phyloP scores from a whole-genome alignment of 257 asterid species.

The Rubia yunnanensis region DNA sequence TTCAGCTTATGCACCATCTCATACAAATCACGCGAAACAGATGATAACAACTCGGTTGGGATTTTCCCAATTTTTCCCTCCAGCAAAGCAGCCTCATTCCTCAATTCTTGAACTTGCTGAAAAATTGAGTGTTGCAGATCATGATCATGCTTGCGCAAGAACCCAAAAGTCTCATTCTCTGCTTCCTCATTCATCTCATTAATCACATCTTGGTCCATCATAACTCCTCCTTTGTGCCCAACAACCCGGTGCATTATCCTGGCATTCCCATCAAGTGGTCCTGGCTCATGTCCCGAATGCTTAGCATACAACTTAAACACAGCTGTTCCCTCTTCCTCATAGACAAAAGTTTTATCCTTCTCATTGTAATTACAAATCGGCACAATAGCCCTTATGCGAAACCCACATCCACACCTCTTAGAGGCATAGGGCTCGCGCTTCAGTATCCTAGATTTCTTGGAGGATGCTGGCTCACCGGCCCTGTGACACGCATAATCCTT shows the following conservation, averaged over 20 bases:
- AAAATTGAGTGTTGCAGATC: slow-evolving; percentile 55
- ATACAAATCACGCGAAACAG: slow-evolving; percentile 69
- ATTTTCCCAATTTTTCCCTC: slow-evolving; percentile 69
- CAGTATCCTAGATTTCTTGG: slow-evolving; percentile 57
- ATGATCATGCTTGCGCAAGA: slow-evolving; percentile 50
- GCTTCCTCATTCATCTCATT: slow-evolving; percentile 76
- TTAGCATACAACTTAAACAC: slow-evolving; percentile 90
- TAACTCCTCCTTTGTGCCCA: slow-evolving; percentile 78
- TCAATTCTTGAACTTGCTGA: slow-evolving; percentile 75
- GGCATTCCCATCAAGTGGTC: slow-evolving; percentile 92
- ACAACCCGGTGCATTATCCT: slow-evolving; percentile 93
- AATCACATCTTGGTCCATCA: slow-evolving; percentile 73
- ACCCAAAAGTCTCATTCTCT: slow-evolving; percentile 64
- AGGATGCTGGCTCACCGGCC: slow-evolving; percentile 89
- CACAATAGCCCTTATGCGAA: slow-evolving; percentile 86
- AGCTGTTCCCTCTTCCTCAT: slow-evolving; percentile 95
- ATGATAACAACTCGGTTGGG: slow-evolving; percentile 47
- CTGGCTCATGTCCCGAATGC: slow-evolving; percentile 96
- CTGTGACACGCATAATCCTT: slow-evolving; percentile 97
- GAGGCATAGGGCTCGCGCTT: slow-evolving; percentile 88
- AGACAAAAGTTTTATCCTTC: slow-evolving; percentile 88
- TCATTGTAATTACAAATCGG: slow-evolving; percentile 88
- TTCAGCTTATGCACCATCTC: slow-evolving; percentile 58
- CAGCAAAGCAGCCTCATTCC: slow-evolving; percentile 67
- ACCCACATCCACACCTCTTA: slow-evolving; percentile 93